Evolutionary conservation across 352 stramenopile species (phyloP).

Genomic region (Pythium rhizo-oryzae): DNA sequence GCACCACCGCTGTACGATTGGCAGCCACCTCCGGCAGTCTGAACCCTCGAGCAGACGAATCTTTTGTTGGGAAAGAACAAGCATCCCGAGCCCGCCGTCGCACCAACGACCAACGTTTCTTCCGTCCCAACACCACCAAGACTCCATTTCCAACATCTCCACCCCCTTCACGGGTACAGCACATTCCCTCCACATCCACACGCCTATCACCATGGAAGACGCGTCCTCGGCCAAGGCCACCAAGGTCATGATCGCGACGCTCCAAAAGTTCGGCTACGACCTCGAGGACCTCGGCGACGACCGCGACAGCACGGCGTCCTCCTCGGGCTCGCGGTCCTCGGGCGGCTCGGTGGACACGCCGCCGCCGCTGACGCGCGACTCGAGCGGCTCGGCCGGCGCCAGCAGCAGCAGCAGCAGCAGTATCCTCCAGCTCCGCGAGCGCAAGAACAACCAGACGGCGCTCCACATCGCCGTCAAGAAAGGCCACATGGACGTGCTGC

Average conservation of each 20-base stretch:
- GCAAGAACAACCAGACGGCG: constrained; percentile 86
- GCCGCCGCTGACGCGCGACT: constrained; percentile 7
- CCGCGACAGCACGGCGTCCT: constrained; percentile 24
- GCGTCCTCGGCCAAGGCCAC: constrained; percentile 41
- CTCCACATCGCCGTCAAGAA: constrained; percentile 86
- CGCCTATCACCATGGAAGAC: constrained; percentile 35
- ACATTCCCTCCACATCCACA: constrained; percentile 11
- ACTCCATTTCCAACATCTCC: neutral
- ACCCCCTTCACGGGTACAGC: neutral
- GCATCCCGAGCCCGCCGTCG: too few relatives aligned
- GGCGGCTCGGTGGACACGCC: constrained; percentile 22
- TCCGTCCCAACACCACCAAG: neutral
- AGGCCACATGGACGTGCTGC: constrained; percentile 79
- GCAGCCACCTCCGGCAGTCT: neutral
- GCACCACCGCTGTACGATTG: neutral
- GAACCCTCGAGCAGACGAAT: constrained; percentile 1
- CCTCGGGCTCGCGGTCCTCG: constrained; percentile 39
- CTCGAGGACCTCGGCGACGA: constrained; percentile 40
- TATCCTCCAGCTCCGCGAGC: constrained; percentile 77
- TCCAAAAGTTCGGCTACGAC: constrained; percentile 88
- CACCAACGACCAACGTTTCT: neutral
- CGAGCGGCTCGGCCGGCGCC: constrained; percentile 20
- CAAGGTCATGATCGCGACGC: constrained; percentile 75
- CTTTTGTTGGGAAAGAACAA: neutral
- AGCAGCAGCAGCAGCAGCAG: constrained; percentile 33